Evolutionary conservation across 2,329 filamentous ascomycete species (phyloP), one percentile per base, ranked within the genome.

Genomic region (Whalleya microplaca): DNA sequence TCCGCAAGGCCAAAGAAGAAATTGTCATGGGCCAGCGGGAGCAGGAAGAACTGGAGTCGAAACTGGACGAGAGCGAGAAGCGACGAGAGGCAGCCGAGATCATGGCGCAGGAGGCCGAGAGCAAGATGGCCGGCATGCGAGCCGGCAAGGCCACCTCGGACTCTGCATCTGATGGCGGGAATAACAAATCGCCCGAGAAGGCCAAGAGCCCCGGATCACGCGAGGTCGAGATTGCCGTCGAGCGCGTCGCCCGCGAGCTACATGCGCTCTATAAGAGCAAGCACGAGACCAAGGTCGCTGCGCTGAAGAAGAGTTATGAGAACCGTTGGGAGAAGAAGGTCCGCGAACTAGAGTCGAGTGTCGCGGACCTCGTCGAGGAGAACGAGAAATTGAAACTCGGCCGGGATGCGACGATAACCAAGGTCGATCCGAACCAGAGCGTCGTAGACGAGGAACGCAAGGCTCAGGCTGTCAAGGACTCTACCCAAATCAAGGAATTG

Each of bases 201-300:
- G 56, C 67, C 20, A 75, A 69, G 64, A 71, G 63, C 47, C 58
- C 70, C 21, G 65, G 70, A 58, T 72, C 76, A 66, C 71, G 77
- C 64, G 92, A 96, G 62, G 89, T 96, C 48, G 93, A 97, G 69
- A 81, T 90, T 44, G 89, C 90, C 1, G 89, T 94, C 20, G 92
- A 96, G 74, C 92, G 93, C 64, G 92, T 98, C 41, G 93, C 94
- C n/a, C 85, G 92, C 27, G 95, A 99, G 71, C 82, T 99, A 41
- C 95, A 99, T 72, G 83, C 88, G 0, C 82, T 96, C 10, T 99
- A 99, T 83, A 98, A 97, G 78, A 87, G 89, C 71, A 99, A 99
- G 77, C 95, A 99, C 72, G 94, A 98, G 78, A 91, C 88, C 61
- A 99, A 99, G 78, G 94, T 98, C 44, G 85, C 91, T 1, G 94